Percentiles rank a stretch among this genome's conserved stretches.
Conservation (phyloP, 345 rosid species). For the Raphanus sativus region DNA sequence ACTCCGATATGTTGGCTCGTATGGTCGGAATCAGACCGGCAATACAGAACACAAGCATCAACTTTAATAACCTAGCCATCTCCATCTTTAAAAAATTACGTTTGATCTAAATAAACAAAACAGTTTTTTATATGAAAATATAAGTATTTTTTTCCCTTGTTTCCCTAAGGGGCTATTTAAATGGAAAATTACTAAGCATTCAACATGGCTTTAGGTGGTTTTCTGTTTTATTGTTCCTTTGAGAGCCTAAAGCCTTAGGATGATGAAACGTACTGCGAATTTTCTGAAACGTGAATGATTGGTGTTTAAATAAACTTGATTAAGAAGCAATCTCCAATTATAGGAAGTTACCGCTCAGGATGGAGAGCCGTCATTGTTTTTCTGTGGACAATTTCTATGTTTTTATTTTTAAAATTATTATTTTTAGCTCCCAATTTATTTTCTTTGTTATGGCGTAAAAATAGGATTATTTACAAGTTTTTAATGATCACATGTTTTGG, state of each 20-base stretch:
- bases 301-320: constrained; percentile 32
- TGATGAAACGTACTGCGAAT: constrained; percentile 28
- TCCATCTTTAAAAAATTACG: constrained; percentile 20
- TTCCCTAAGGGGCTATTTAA: background rate
- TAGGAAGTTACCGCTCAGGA: constrained; percentile 31
- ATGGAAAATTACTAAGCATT: constrained; percentile 24
- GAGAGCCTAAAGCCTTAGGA: constrained; percentile 33
- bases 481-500: background rate
- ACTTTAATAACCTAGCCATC: constrained; percentile 29
- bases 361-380: constrained; percentile 35
- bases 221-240: background rate
- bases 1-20: constrained; percentile 41
- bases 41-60: constrained; percentile 37
- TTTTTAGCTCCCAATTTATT: constrained; percentile 21
- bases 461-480: background rate
- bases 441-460: constrained; percentile 25
- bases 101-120: background rate
- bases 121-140: background rate
- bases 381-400: constrained; percentile 27
- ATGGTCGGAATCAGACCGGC: constrained; percentile 32
- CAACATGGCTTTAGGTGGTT: constrained; percentile 34
- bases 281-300: constrained; percentile 11
- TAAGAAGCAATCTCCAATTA: constrained; percentile 19
- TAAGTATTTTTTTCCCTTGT: background rate
- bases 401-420: constrained; percentile 18